These are phyloP conservation scores for Diaporthe vaccinii DNA, from an alignment of 2,329 filamentous ascomycete species.

Conservation along the genomic window DNA sequence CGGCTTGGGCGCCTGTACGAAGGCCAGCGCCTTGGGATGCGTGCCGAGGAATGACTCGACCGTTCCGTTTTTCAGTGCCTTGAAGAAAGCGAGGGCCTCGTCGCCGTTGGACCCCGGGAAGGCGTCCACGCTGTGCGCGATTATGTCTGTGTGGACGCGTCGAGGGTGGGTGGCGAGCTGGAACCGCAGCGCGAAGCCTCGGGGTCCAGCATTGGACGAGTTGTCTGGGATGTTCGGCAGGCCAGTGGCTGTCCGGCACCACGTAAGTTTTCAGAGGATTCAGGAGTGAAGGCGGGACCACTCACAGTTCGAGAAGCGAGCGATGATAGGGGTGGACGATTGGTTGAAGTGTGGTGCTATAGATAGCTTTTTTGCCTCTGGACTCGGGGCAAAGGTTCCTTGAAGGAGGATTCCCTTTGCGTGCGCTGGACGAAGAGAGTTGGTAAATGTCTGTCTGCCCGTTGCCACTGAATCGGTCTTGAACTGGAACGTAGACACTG, in stretches of 20 bases:
- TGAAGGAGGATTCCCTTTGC: constrained; percentile 65
- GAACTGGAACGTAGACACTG: not conserved
- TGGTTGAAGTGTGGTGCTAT: constrained; percentile 62
- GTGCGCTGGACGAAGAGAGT: constrained; percentile 54
- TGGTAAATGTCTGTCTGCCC: not conserved
- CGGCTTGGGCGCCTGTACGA: constrained; percentile 64
- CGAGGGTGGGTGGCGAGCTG: constrained; percentile 54
- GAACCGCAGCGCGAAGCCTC: constrained; percentile 64
- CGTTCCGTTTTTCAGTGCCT: constrained; percentile 53
- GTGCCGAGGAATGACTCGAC: constrained; percentile 58
- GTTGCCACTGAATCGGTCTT: too few species aligned
- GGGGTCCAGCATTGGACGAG: constrained; percentile 61
- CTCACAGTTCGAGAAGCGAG: constrained; percentile 61
- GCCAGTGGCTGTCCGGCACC: constrained; percentile 56
- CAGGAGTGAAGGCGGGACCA: too few species aligned
- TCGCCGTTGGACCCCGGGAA: constrained; percentile 67
- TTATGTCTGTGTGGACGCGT: constrained; percentile 67
- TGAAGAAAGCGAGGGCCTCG: constrained; percentile 64
- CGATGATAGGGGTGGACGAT: constrained; percentile 59
- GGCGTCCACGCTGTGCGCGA: constrained; percentile 64
- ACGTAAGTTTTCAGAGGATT: not conserved
- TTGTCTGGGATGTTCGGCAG: constrained; percentile 64
- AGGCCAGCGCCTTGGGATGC: constrained; percentile 61
- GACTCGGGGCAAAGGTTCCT: constrained; percentile 65
- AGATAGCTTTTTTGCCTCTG: constrained; percentile 58